phyloP scores from a whole-genome alignment of 2,329 filamentous ascomycete genomes.

The Hypoxylon sp. region DNA sequence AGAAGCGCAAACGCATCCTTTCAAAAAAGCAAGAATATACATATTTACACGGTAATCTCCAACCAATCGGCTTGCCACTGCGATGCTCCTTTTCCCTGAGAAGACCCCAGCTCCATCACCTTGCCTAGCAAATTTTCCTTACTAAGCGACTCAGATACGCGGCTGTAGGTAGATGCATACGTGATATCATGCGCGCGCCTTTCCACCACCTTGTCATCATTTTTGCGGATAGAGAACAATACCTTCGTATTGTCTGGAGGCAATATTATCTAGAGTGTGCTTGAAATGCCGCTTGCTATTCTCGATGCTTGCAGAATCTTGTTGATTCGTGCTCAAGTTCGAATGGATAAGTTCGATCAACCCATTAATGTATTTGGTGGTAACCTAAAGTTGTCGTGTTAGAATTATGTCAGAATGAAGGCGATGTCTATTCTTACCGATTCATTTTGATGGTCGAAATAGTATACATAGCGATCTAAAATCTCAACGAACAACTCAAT shows the following conservation, averaged over 20 bases:
- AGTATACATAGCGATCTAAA: conserved; percentile 97
- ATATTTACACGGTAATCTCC: conserved; percentile 44
- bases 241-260: conserved; percentile 89
- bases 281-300: conserved; percentile 93
- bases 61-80: conserved; percentile 5
- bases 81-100: background rate
- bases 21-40: conserved; percentile 39
- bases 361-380: conserved; percentile 96
- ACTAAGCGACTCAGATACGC: conserved; percentile 12
- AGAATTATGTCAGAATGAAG: background rate
- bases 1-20: conserved; percentile 24
- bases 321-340: conserved; percentile 86
- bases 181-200: conserved; percentile 8
- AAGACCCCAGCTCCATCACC: background rate
- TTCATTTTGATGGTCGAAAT: conserved; percentile 99
- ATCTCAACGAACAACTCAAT: conserved; percentile 99
- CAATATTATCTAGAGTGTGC: conserved; percentile 93
- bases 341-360: conserved; percentile 98
- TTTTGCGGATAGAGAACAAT: conserved; percentile 75
- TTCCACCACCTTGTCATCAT: conserved; percentile 28
- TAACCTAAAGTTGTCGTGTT: conserved; percentile 64
- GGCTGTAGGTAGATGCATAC: background rate
- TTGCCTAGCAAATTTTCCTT: conserved; percentile 19
- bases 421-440: conserved; percentile 65
- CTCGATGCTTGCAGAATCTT: conserved; percentile 83